These are phyloP conservation scores for Peniophora sp. DNA, from an alignment of 1,284 basidiomycete genomes.

Conservation along the genomic window DNA sequence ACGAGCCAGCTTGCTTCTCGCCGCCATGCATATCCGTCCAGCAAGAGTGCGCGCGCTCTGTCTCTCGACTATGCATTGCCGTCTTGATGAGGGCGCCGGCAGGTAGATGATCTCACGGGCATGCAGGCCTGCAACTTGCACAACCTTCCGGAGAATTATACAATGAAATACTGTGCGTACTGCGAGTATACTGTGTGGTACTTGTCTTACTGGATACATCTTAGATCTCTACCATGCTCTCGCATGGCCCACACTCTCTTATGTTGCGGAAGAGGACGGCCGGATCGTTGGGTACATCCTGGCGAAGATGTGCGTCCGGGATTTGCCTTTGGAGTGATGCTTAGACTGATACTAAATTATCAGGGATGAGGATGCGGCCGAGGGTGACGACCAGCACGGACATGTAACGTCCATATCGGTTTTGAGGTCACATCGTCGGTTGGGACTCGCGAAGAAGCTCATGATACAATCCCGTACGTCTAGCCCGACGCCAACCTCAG, in stretches of 20 bases:
- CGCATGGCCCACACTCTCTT: conserved; percentile 92
- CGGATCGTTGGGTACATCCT: conserved; percentile 92
- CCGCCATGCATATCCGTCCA: conserved; percentile 48
- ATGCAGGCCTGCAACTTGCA: conserved; percentile 91
- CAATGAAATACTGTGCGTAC: conserved; percentile 77
- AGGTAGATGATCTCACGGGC: conserved; percentile 69
- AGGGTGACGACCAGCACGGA: conserved; percentile 63
- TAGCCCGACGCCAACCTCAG: too few species aligned
- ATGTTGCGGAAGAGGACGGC: conserved; percentile 85
- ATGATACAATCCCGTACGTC: conserved; percentile 79
- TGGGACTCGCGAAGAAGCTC: conserved; percentile 82
- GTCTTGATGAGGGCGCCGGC: conserved; percentile 3
- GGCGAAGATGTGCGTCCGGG: conserved; percentile 83
- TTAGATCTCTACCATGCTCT: conserved; percentile 84
- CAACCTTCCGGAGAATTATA: conserved; percentile 85
- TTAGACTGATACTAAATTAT: not conserved
- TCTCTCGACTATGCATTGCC: not conserved
- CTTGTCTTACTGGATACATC: not conserved
- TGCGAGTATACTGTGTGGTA: too few species aligned
- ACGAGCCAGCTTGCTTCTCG: not conserved
- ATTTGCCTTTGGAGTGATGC: too few species aligned
- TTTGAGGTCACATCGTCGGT: conserved; percentile 73
- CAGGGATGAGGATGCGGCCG: conserved; percentile 67
- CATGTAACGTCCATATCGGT: conserved; percentile 93
- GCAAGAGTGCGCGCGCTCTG: conserved; percentile 36